Conservation (phyloP, 2,329 filamentous ascomycete genomes). For the Epichloe uncinata region DNA sequence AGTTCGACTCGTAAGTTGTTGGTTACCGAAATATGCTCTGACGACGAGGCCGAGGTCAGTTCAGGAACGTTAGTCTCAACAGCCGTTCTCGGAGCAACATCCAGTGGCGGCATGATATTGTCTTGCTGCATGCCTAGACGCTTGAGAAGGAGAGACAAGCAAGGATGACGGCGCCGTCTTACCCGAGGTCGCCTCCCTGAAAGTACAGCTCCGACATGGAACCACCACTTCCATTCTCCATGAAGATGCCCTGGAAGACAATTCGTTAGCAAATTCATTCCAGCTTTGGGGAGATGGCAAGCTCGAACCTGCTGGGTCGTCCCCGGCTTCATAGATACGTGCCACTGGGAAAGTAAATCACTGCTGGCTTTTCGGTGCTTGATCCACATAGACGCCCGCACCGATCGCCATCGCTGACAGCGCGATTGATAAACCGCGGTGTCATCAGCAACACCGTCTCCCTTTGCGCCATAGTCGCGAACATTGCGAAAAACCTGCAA, state of each 20-base stretch:
- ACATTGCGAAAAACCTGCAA: not conserved
- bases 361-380: conserved; percentile 15
- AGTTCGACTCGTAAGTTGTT: conserved; percentile 58
- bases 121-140: too few species aligned
- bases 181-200: conserved; percentile 41
- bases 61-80: not conserved
- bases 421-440: conserved; percentile 38
- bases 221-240: conserved; percentile 25
- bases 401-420: conserved; percentile 25
- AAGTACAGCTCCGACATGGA: conserved; percentile 43
- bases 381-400: conserved; percentile 17
- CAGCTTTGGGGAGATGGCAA: not conserved
- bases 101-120: too few species aligned
- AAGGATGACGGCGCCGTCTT: not conserved
- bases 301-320: conserved; percentile 15
- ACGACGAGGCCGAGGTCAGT: not conserved
- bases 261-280: too few species aligned
- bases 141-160: too few species aligned
- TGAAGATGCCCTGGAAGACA: conserved; percentile 11
- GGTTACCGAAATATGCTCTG: conserved; percentile 32
- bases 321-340: conserved; percentile 30
- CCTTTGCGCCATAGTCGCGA: not conserved
- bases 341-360: conserved; percentile 24
- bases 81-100: too few species aligned
- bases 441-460: not conserved